Evolutionary conservation across 129 eudicot genomes (phyloP).

Genomic region (Centella asiatica): DNA sequence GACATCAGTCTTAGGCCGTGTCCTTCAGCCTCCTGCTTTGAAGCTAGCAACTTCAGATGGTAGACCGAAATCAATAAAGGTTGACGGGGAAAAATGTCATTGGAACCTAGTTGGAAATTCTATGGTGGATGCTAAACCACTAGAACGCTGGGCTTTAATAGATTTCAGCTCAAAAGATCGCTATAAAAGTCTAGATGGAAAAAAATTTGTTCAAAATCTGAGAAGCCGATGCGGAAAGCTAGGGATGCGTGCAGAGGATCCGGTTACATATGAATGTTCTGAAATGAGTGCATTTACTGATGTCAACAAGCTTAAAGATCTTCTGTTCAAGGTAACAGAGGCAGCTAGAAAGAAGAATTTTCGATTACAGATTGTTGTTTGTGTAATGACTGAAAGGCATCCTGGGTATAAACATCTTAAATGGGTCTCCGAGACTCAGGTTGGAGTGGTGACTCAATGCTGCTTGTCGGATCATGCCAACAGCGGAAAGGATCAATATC

Average conservation of each 20-base stretch:
- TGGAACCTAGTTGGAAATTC: constrained; percentile 58
- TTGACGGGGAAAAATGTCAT: constrained; percentile 46
- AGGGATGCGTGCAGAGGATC: constrained; percentile 38
- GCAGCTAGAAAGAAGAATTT: constrained; percentile 4
- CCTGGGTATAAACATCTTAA: constrained; percentile 57
- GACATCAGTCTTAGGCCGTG: constrained; percentile 61
- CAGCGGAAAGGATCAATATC: constrained; percentile 39
- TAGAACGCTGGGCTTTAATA: constrained; percentile 63
- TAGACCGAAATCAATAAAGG: constrained; percentile 4
- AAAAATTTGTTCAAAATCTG: constrained; percentile 29
- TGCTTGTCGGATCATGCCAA: constrained; percentile 34
- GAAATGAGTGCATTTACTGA: constrained; percentile 22
- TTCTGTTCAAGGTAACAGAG: constrained; percentile 18
- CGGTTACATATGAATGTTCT: constrained; percentile 11
- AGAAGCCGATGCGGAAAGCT: constrained; percentile 28
- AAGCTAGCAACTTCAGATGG: constrained; percentile 37
- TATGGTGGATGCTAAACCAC: constrained; percentile 35
- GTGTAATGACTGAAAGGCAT: constrained; percentile 45
- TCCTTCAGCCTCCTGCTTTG: constrained; percentile 48
- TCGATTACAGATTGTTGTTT: constrained; percentile 40
- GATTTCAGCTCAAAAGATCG: constrained; percentile 39
- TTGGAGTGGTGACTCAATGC: constrained; percentile 78
- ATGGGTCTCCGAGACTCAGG: constrained; percentile 48
- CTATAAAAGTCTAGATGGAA: neutral
- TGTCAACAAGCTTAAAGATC: constrained; percentile 9